These are phyloP conservation scores for Candida neerlandica DNA, from an alignment of 1,139 yeast genomes.

Conservation along the genomic window DNA sequence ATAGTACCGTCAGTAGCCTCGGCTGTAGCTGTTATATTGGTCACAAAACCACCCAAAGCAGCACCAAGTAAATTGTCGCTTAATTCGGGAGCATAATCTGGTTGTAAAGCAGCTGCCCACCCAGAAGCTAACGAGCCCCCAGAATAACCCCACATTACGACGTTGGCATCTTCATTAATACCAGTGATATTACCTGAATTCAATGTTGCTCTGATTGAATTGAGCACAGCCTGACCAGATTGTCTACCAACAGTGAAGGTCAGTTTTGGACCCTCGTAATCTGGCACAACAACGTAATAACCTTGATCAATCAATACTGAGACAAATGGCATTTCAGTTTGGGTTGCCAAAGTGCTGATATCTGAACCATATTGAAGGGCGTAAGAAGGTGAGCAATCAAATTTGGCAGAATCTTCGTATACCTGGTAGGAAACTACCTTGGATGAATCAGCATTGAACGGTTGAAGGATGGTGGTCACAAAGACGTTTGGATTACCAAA, in stretches of 20 bases:
- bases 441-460: conserved; percentile 26
- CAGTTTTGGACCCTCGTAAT: conserved; percentile 24
- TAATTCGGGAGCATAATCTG: conserved; percentile 37
- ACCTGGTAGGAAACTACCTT: conserved; percentile 23
- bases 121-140: conserved; percentile 32
- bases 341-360: conserved; percentile 15
- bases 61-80: conserved; percentile 27
- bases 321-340: conserved; percentile 24
- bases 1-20: conserved; percentile 26
- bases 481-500: conserved; percentile 32
- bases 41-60: conserved; percentile 35
- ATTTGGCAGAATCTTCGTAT: conserved; percentile 16
- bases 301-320: conserved; percentile 25
- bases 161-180: conserved; percentile 21
- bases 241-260: conserved; percentile 27
- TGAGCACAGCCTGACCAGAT: conserved; percentile 26
- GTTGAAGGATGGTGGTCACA: conserved; percentile 36
- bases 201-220: conserved; percentile 25
- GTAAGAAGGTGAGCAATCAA: conserved; percentile 18
- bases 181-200: conserved; percentile 23
- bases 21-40: conserved; percentile 27
- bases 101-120: conserved; percentile 34
- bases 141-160: conserved; percentile 30
- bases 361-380: conserved; percentile 17
- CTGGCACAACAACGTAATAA: conserved; percentile 29